Evolutionary conservation across 1,284 basidiomycete species (phyloP).

Genomic region (Cryptococcus maquisensis): DNA sequence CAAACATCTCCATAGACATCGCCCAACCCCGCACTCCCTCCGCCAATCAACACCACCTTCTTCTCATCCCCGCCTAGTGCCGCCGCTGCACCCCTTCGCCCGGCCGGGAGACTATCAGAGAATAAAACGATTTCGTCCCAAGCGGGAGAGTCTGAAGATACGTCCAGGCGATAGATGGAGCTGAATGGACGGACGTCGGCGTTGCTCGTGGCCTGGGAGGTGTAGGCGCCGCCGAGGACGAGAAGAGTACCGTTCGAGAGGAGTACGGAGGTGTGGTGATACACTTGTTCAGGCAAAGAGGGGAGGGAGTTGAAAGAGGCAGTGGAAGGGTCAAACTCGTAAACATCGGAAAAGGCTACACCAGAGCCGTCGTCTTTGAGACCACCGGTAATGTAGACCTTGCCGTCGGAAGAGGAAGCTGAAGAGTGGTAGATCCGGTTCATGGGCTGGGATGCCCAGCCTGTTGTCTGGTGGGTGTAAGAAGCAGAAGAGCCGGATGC

Average conservation of each 20-base stretch:
- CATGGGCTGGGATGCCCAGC: slow-evolving; percentile 64
- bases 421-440: slow-evolving; percentile 67
- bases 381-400: slow-evolving; percentile 68
- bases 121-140: slow-evolving; percentile 57
- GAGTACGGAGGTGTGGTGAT: slow-evolving; percentile 65
- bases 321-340: slow-evolving; percentile 57
- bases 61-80: slow-evolving; percentile 54
- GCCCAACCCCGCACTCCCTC: slow-evolving; percentile 60
- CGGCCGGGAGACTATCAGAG: slow-evolving; percentile 51
- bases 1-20: slow-evolving; percentile 65
- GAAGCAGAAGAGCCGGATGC: slow-evolving; percentile 12
- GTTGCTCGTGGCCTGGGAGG: slow-evolving; percentile 43
- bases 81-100: slow-evolving; percentile 66
- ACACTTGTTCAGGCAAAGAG: slow-evolving; percentile 61
- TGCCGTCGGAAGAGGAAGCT: slow-evolving; percentile 53
- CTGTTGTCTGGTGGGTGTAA: slow-evolving; percentile 49
- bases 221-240: slow-evolving; percentile 69
- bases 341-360: slow-evolving; percentile 60
- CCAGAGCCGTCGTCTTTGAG: slow-evolving; percentile 70
- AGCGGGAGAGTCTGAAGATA: slow-evolving; percentile 38
- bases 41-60: slow-evolving; percentile 64
- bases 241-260: slow-evolving; percentile 64
- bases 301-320: slow-evolving; percentile 57
- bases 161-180: slow-evolving; percentile 60
- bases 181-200: slow-evolving; percentile 56